Conservation (phyloP, 176 grass and related monocot species). For the Aegilops tauschii region DNA sequence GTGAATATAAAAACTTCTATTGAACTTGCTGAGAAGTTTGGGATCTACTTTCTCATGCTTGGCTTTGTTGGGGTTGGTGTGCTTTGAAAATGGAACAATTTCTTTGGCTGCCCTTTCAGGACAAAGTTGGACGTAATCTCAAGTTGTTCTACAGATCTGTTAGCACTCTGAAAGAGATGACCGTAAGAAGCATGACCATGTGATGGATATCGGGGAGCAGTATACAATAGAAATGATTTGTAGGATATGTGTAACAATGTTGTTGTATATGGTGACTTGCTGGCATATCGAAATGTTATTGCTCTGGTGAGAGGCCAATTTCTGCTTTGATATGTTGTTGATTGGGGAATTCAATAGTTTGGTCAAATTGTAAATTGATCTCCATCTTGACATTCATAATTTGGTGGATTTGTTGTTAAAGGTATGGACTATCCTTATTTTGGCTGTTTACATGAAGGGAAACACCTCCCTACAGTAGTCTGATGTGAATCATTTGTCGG, state of each 20-base stretch:
- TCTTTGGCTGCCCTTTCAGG: slow-evolving; percentile 40
- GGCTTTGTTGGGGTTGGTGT: not conserved
- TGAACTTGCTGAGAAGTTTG: not conserved
- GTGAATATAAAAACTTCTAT: not conserved
- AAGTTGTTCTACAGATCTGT: slow-evolving; percentile 85
- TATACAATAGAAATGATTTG: slow-evolving; percentile 25
- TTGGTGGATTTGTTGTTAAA: not conserved
- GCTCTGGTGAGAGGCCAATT: not conserved
- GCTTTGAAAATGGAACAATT: not conserved
- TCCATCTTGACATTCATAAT: not conserved
- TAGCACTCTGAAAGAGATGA: slow-evolving; percentile 77
- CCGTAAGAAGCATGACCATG: slow-evolving; percentile 60
- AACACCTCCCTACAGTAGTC: too few relatives aligned
- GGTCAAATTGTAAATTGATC: not conserved
- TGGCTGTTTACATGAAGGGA: not conserved
- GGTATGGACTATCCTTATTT: not conserved
- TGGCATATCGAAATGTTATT: not conserved
- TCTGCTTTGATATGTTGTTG: not conserved
- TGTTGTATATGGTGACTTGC: slow-evolving; percentile 19
- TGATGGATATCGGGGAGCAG: slow-evolving; percentile 22
- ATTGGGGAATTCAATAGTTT: not conserved
- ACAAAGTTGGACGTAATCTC: slow-evolving; percentile 76
- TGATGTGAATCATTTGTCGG: too few relatives aligned
- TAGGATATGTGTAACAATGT: slow-evolving; percentile 31
- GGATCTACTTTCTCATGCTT: not conserved